A percentile compares a stretch with the other conserved stretches of the same genome.
Conservation (phyloP, 164 flowering plant genomes). For the Macadamia tetraphylla region DNA sequence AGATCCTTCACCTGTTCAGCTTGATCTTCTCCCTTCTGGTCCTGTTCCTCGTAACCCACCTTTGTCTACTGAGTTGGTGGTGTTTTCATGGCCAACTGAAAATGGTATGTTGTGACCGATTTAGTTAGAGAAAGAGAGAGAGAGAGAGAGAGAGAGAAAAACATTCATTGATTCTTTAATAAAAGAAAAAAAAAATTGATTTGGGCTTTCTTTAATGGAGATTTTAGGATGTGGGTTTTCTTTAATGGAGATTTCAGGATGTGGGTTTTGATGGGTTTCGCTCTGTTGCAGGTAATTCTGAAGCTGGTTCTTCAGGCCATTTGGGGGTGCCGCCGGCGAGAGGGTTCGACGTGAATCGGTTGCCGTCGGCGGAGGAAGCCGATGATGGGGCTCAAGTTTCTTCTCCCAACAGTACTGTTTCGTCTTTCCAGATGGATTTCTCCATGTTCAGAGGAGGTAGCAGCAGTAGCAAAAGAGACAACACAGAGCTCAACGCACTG, state of each 20-base stretch:
- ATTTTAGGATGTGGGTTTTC: background rate
- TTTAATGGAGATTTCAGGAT: background rate
- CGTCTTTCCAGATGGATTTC: slow-evolving; percentile 62
- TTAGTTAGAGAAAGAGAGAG: too few species aligned
- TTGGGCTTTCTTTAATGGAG: background rate
- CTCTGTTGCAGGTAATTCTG: slow-evolving; percentile 20
- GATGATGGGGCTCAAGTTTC: slow-evolving; percentile 45
- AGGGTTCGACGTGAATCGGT: slow-evolving; percentile 45
- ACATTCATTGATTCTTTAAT: background rate
- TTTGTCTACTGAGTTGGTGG: slow-evolving; percentile 1
- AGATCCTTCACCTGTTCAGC: slow-evolving; percentile 37
- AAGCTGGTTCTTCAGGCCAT: slow-evolving; percentile 29
- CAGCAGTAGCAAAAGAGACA: slow-evolving; percentile 31
- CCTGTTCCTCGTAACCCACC: slow-evolving; percentile 31
- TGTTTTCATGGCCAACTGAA: slow-evolving; percentile 33
- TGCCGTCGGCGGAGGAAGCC: slow-evolving; percentile 29
- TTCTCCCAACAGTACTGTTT: slow-evolving; percentile 54
- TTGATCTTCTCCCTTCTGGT: slow-evolving; percentile 45
- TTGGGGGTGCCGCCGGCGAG: slow-evolving; percentile 19
- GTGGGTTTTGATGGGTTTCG: background rate
- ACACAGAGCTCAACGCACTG: slow-evolving; percentile 5
- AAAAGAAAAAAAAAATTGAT: too few species aligned
- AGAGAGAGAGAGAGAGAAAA: too few species aligned
- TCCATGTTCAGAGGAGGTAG: slow-evolving; percentile 27
- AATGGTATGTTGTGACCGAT: slow-evolving; percentile 24